Base-by-base conservation (phyloP, 768 basidiomycete genomes). In the Gyrodon lividus region DNA sequence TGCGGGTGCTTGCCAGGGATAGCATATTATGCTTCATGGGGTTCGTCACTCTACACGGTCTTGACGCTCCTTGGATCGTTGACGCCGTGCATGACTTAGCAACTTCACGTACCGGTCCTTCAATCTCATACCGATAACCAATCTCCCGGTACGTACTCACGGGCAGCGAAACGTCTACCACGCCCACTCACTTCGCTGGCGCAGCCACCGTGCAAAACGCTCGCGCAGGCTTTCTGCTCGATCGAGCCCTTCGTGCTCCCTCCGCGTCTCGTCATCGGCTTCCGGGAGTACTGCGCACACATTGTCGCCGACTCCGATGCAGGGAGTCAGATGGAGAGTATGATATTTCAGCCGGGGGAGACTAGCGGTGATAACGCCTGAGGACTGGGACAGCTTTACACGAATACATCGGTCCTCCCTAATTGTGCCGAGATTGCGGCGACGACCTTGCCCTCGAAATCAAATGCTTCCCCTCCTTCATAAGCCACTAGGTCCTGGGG, bases 401-500 rank as follows among this genome's bases (percentile, higher is more conserved):
- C 52, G 28, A 65, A 60, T 17, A 65, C 3, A 52, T 65, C 59
- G 7, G 38, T 54, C 14, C 59, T 37, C 12, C 57, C 55, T 6
- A 68, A 35, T 20, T 62, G 61, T 16, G 41, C 57, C 10, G 58
- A 76, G 20, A 77, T 66, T 9, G 72, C 62, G 0, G 70, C 74
- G 14, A 73, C 67, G 2, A 73, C 71, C 47, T 76, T 76, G 26
- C 71, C 70, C 42, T 63, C 63, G 38, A 73, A 71, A 24, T 68
- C 70, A 7, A 74, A 61, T 22, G 67, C 50, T 16, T 71, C 69
- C 4, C 74, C 72, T 0, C 74, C 70, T 31, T 52, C 60, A 12
- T 71, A 74, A 1, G 74, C 75, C 4, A 77, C 63, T 30, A 73
- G 70, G 46, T 73, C 70, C 24, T 67, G 65, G n/a, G 71, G 64